Base-by-base conservation (phyloP, 202 grass and related monocot genomes). In the Brachypodium distachyon region DNA sequence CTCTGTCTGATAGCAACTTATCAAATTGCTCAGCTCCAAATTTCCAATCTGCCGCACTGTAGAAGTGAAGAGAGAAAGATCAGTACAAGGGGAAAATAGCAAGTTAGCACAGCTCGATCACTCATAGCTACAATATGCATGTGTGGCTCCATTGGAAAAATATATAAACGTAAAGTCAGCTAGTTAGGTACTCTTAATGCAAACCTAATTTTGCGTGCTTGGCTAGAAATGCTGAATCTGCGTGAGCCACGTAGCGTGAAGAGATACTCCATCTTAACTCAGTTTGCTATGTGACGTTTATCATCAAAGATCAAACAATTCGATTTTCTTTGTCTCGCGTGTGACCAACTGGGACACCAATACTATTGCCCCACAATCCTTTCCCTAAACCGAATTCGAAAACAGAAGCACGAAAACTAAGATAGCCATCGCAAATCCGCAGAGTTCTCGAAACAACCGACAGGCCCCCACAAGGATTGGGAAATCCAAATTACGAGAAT, bases 11-110 rank as follows among this genome's bases (percentile, higher is more conserved):
- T 70, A 99, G 87, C 75, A 63, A 72, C 48, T 47, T 89, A 58
- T 83, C 81, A 79, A 96, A 95, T 74, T 96, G 89, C 54, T 96
- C 82, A 39, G 92, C 89, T 61, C 82, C 96, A 87, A 93, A 99
- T 76, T 88, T 93, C 96, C 96, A 99, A 81, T 99, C 80, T 28
- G 52, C 59, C 60, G 82, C 73, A 75, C 96, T 99, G 96, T 60
- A 84, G 51, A 83, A 68, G 84, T 53, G 56, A 29, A 36, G 27
- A 77, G 46, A 60, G 48, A 67, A 77, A 70, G 34, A 49, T 90
- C 17, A 90, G 12, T 52, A 74, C 61, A 61, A 58, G 8, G 14
- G 19, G 2, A 31, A 23, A 71, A 9, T 2, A 46, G 7, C 6
- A 40, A 56, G 17, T 12, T 18, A 57, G 50, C 0, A 54, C 27